A percentile compares a stretch with the other conserved stretches of the same genome.
phyloP scores from a whole-genome alignment of 169 alveolate genomes.

The Theileria sp. region DNA sequence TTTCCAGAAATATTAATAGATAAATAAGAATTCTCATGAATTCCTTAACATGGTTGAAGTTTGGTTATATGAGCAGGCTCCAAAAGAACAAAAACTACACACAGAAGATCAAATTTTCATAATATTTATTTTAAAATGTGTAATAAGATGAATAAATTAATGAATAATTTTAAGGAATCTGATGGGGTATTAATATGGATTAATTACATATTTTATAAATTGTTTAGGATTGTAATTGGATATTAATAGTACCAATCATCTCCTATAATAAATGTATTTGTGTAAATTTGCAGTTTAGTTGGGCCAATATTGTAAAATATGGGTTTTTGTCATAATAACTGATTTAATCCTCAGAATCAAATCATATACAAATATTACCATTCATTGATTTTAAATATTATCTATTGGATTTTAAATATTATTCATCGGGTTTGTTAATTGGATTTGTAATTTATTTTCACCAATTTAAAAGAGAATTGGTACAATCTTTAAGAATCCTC shows the following conservation, averaged over 20 bases:
- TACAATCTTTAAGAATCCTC: not conserved
- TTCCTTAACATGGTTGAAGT: not conserved
- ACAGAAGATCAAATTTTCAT: not conserved
- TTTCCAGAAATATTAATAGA: not conserved
- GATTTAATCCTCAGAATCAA: not conserved
- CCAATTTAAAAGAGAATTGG: not conserved
- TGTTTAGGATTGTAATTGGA: not conserved
- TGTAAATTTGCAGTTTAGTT: not conserved
- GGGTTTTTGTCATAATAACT: not conserved
- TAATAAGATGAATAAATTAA: not conserved
- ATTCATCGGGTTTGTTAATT: no score
- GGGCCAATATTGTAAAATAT: slow-evolving; percentile 7
- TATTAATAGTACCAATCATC: not conserved
- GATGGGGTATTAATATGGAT: not conserved
- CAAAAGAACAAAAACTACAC: not conserved
- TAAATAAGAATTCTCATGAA: not conserved
- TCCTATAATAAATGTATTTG: not conserved
- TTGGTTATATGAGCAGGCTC: not conserved
- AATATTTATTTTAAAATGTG: not conserved
- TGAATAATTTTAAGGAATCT: slow-evolving; percentile 2
- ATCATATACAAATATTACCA: no score
- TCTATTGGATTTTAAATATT: no score
- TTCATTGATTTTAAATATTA: no score
- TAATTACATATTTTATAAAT: not conserved
- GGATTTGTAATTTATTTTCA: not conserved